Evolutionary conservation across 139 green algal genomes (phyloP).

Genomic region (Zygnema cylindricum): DNA sequence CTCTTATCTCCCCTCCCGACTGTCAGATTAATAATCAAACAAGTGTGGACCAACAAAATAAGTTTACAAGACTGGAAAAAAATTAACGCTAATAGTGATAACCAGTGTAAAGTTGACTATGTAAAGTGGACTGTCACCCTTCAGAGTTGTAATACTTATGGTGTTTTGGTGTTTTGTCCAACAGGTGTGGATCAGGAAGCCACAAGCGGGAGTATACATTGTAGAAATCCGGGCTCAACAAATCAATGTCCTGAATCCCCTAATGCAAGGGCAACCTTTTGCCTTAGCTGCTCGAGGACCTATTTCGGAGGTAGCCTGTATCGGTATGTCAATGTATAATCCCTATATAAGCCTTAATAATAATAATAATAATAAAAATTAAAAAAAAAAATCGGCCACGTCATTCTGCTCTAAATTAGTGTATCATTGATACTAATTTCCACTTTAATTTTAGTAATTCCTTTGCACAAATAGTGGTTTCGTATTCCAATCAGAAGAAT

Average conservation of each 20-base stretch:
- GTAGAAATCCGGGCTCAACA: conserved; percentile 15
- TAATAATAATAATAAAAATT: no score
- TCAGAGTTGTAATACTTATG: no score
- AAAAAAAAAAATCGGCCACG: background rate
- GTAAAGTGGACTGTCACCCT: no score
- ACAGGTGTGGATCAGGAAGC: conserved; percentile 31
- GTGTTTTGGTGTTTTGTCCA: no score
- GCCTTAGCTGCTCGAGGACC: conserved; percentile 34
- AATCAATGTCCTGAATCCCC: conserved; percentile 26
- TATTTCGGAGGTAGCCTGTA: conserved; percentile 10
- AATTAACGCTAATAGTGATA: no score
- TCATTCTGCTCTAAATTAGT: background rate
- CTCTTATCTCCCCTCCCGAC: no score
- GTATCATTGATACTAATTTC: background rate
- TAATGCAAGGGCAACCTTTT: conserved; percentile 5
- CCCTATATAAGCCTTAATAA: background rate
- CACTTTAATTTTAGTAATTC: background rate
- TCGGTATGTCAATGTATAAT: background rate
- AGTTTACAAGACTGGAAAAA: no score
- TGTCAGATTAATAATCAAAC: no score
- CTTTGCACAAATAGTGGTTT: background rate
- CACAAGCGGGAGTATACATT: conserved; percentile 21
- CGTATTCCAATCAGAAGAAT: background rate
- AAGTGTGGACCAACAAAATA: no score
- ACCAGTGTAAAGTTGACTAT: no score